These are phyloP conservation scores for Miscanthus sacchariflorus DNA, from an alignment of 202 grass and related monocot genomes.

Conservation along the genomic window DNA sequence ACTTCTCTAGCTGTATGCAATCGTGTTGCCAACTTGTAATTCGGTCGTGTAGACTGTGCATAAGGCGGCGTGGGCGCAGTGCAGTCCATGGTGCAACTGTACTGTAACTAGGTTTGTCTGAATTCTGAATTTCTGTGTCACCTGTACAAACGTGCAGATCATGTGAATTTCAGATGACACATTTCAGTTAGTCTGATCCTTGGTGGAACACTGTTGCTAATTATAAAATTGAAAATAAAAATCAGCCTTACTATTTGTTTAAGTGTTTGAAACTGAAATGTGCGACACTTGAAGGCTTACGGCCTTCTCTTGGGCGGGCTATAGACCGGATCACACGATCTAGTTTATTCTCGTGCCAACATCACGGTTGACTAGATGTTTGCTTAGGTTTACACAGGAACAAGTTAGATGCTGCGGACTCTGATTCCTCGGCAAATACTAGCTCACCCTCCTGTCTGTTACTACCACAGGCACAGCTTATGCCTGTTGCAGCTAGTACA, in stretches of 20 bases:
- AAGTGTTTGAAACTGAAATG: not conserved
- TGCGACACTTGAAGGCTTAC: not conserved
- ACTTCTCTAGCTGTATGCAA: not conserved
- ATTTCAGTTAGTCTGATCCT: not conserved
- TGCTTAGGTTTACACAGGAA: not conserved
- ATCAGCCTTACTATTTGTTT: not conserved
- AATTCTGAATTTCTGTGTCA: not conserved
- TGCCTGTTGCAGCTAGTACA: not conserved
- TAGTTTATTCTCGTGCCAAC: not conserved
- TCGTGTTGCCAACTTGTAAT: not conserved
- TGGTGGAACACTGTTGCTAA: not conserved
- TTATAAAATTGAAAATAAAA: not conserved
- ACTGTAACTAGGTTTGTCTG: not conserved
- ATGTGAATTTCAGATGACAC: not conserved
- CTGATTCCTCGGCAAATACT: conserved; percentile 23
- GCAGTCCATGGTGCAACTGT: not conserved
- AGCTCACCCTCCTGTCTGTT: conserved; percentile 29
- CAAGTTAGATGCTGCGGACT: not conserved
- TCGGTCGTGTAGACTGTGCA: not conserved
- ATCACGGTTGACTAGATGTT: not conserved
- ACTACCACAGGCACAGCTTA: not conserved
- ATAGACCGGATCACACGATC: not conserved
- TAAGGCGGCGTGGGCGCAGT: not conserved
- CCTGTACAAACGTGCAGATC: not conserved
- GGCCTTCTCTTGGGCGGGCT: not conserved